A percentile compares a stretch with the other conserved stretches of the same genome.
phyloP scores from a whole-genome alignment of 2,329 filamentous ascomycete species.

The Bisporella sp. region DNA sequence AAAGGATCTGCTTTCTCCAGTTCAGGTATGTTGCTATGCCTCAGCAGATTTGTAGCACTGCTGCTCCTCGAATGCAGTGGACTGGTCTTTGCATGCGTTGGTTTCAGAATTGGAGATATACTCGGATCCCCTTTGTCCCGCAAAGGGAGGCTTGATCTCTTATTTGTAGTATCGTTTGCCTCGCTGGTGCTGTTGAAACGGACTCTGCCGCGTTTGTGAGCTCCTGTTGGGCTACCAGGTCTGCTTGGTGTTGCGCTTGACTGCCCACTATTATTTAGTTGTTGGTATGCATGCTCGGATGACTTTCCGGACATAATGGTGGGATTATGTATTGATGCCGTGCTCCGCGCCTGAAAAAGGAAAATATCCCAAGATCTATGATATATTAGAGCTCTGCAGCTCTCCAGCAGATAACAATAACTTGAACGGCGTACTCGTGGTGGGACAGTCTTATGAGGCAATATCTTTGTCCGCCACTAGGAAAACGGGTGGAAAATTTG shows the following conservation, averaged over 20 bases:
- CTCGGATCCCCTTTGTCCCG: conserved; percentile 8
- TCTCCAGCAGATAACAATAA: too few relatives aligned
- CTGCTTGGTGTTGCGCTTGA: conserved; percentile 19
- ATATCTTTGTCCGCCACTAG: too few relatives aligned
- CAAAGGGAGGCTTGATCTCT: conserved; percentile 17
- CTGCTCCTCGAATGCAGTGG: conserved; percentile 22
- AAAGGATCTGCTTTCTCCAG: conserved; percentile 21
- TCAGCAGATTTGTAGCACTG: conserved; percentile 13
- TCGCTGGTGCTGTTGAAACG: conserved; percentile 27
- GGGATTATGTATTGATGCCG: neutral
- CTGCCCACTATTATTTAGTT: neutral
- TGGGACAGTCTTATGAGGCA: too few relatives aligned
- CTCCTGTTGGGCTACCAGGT: conserved; percentile 14
- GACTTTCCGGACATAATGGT: neutral
- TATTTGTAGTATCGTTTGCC: conserved; percentile 23
- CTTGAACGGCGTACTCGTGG: too few relatives aligned
- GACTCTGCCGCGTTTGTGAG: conserved; percentile 19
- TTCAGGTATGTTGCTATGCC: conserved; percentile 14
- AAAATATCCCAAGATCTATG: too few relatives aligned
- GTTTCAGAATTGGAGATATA: conserved; percentile 11
- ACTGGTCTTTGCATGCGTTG: conserved; percentile 11
- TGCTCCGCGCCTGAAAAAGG: too few relatives aligned
- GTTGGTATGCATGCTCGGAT: neutral
- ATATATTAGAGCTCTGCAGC: too few relatives aligned
- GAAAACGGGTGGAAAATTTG: too few relatives aligned